These are phyloP conservation scores for Entamoeba moshkovskii DNA, from an alignment of 208 protist species.

Conservation along the genomic window DNA sequence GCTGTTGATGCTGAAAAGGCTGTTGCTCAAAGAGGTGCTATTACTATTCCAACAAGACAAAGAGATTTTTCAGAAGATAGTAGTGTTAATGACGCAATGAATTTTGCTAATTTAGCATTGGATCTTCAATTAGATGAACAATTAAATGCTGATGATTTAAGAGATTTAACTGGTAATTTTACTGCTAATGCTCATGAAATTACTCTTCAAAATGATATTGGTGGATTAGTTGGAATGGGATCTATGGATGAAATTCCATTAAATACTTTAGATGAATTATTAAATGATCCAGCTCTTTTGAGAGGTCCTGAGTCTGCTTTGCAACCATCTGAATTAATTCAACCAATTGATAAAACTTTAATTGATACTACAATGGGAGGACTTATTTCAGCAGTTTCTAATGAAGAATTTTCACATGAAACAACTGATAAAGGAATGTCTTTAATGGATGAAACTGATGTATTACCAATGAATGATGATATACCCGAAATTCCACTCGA, in stretches of 20 bases:
- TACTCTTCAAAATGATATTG: background rate
- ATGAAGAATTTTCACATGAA: background rate
- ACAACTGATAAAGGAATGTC: background rate
- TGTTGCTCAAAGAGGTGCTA: conserved; percentile 15
- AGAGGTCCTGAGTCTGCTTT: background rate
- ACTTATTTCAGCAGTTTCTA: background rate
- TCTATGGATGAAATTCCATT: background rate
- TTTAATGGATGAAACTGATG: background rate
- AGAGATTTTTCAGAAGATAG: conserved; percentile 7
- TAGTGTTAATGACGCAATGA: background rate
- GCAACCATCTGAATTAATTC: background rate
- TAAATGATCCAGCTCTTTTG: background rate
- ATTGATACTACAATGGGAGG: background rate
- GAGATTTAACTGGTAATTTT: background rate
- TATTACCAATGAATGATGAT: background rate
- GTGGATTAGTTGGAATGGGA: background rate
- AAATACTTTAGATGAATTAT: background rate
- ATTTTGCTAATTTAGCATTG: background rate
- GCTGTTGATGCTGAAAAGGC: conserved; percentile 21
- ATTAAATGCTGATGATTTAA: conserved; percentile 2
- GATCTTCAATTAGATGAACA: conserved; percentile 10
- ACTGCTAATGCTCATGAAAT: background rate
- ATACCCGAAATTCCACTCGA: background rate
- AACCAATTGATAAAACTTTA: background rate
- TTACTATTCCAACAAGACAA: conserved; percentile 17